phyloP scores from a whole-genome alignment of 1,284 basidiomycete species.

The Pholiota adiposa region DNA sequence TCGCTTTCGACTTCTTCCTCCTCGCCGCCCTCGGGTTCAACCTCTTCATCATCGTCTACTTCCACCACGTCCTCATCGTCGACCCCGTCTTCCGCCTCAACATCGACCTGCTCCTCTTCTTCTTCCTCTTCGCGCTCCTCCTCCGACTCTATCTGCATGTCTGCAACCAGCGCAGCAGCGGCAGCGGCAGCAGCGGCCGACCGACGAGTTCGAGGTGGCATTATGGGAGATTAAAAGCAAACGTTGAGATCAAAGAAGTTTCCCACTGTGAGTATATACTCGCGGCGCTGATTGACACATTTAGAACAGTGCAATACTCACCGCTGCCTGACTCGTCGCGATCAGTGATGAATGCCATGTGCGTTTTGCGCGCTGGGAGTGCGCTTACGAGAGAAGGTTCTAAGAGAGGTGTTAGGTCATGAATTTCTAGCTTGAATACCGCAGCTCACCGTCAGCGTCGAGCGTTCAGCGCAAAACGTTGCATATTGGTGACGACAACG shows the following conservation, averaged over 20 bases:
- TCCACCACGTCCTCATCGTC: conserved; percentile 38
- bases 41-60: conserved; percentile 32
- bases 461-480: no score
- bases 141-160: conserved; percentile 37
- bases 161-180: conserved; percentile 31
- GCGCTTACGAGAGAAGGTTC: neutral
- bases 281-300: conserved; percentile 19
- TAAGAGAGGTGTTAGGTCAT: no score
- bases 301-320: conserved; percentile 24
- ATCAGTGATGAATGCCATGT: conserved; percentile 7
- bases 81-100: conserved; percentile 36
- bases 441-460: no score
- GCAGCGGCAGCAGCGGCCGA: conserved; percentile 29
- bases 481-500: no score
- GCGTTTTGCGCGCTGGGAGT: neutral
- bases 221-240: conserved; percentile 20
- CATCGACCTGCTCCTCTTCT: conserved; percentile 32
- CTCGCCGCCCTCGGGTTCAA: conserved; percentile 18
- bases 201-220: conserved; percentile 37
- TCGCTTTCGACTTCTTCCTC: conserved; percentile 15
- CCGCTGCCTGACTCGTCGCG: conserved; percentile 20
- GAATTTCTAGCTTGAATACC: no score
- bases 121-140: conserved; percentile 33
- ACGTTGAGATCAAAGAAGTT: conserved; percentile 26
- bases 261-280: conserved; percentile 27